Evolutionary conservation across 768 basidiomycete species (phyloP), one percentile per base, ranked within the genome.

Genomic region (Filobasidium floriforme): DNA sequence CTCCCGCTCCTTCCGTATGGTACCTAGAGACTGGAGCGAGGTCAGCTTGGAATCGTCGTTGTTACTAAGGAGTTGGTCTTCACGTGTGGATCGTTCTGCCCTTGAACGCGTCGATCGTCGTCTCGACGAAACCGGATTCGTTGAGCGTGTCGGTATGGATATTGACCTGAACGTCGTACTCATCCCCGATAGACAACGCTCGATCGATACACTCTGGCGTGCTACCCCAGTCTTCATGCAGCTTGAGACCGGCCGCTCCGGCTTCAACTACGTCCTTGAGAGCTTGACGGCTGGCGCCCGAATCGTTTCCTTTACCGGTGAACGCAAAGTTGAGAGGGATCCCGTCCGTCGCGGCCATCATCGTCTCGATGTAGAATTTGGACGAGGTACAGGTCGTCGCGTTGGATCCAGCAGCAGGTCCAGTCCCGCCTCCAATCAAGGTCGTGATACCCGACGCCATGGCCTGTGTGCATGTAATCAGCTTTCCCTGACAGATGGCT

Each of bases 61-160:
- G 41, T 19, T 28, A 12, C 15, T 32, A 37, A 41, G 44, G 40
- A 57, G 15, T 19, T 24, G 18, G 41, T 19, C 70, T 73, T 63
- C 44, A 78, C 12, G 92, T 93, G 73, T 98, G 94, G 63, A 99
- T 98, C 0, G 92, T 93, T 24, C 93, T 85, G 1, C 84, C 84
- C 1, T 87, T 90, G 76, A 98, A 92, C 0, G 96, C 93, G 12
- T 83, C 85, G 61, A 98, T 89, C 0, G 94, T 97, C 62, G 91
- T 88, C 78, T 99, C 91, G 7, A 97, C 91, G 75, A 94, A 98
- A 1, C 93, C 94, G 69, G 90, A 91, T 81, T 99, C 96, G 76
- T 98, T 98, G 66, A 98, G 79, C 0, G 94, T 98, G 75, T 98
- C 96, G 0, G 92, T 93, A 75, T 99, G 96, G 44, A 99, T 96